Evolutionary conservation across 2,329 filamentous ascomycete genomes (phyloP), one percentile per base, ranked within the genome.

Genomic region (Xylaria sp.): DNA sequence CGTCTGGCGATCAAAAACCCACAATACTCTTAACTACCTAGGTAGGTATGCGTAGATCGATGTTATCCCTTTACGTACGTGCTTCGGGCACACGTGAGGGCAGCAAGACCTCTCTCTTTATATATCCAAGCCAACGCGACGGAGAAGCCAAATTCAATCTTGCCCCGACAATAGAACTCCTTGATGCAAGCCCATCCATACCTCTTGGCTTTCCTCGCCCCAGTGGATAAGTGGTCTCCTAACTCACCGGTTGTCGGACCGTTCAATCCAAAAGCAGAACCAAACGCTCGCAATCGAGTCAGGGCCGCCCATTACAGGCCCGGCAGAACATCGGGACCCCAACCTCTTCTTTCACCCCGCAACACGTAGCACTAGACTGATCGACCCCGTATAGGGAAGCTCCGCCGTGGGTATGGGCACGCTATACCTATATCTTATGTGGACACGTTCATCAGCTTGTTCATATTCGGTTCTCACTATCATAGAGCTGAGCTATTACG

Each of bases 241-340:
- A 6, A 6, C 14, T 2, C 14, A 47, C 42, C 42, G 42, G n/a
- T 17, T 47, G 51, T 27, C 21, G 7, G 7, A 30, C 27, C 42
- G 17, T 36, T 48, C 32, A 14, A 55, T 61, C 24, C 24, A 27
- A 27, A 27, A 27, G 24, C 24, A 27, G 24, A 27, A 27, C 24
- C 24, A 27, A 27, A 4, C 2, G 24, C 24, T 27, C 24, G 34
- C 11, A 36, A 36, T 36, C 34, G 34, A 36, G 34, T 36, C 34
- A 17, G 39, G 39, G 14, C 12, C 39, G 39, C 39, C 14, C 39
- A 24, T 50, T 11, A 50, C n/a, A 50, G 47, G 47, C 47, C 62
- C 59, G 67, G 67, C 34, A 69, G 51, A 69, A 63, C 39, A 50
- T 63, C 67, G 67, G 67, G 53, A 42, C 53, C 36, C 48, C 55